Base-by-base conservation (phyloP, 1,284 basidiomycete genomes). In the Puccinia triticina region DNA sequence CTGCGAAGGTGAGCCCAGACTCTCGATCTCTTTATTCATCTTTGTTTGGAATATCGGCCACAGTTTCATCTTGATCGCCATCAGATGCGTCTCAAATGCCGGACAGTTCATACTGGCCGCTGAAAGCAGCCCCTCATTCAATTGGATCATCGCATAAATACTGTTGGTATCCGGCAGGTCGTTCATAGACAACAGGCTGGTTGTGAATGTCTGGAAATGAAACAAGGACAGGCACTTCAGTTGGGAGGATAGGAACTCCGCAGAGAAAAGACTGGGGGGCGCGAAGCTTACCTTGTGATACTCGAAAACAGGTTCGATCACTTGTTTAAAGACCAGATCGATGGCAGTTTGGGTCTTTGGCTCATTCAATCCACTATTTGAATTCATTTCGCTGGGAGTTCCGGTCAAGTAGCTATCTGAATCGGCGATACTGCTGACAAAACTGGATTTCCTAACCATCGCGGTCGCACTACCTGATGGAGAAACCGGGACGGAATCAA, bases 231-330 rank as follows among this genome's bases (percentile, higher is more conserved):
- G 32, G 23, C 21, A 16, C 10, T 73, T 50, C 8, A 69, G n/a
- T 64, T 32, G 16, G 37, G 26, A 11, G 37, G 43, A 29, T n/a
- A 32, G 32, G 37, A 55, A 5, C 23, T n/a, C 37, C 40, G 12
- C 16, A 61, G 12, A 61, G 29, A 34, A 4, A 61, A 32, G 10
- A 12, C 37, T 34, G 3, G n/a, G n/a, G 83, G 37, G 26, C 78
- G 11, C 57, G 37, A 55, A 5, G 40, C 88, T 72, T 85, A 91
- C 94, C 88, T 93, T 91, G 84, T 90, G 91, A 85, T 95, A 96
- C 83, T 93, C 93, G 76, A 96, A 88, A 8, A 93, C 92, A 1
- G 95, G 93, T 84, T 94, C 94, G 87, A 96, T 91, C 46, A 96
- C 91, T 85, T 94, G 93, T 87, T 95, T 95, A 94, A 95, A 98